These are phyloP conservation scores for Allantophomopsis lycopodina DNA, from an alignment of 2,329 filamentous ascomycete species.

Conservation along the genomic window DNA sequence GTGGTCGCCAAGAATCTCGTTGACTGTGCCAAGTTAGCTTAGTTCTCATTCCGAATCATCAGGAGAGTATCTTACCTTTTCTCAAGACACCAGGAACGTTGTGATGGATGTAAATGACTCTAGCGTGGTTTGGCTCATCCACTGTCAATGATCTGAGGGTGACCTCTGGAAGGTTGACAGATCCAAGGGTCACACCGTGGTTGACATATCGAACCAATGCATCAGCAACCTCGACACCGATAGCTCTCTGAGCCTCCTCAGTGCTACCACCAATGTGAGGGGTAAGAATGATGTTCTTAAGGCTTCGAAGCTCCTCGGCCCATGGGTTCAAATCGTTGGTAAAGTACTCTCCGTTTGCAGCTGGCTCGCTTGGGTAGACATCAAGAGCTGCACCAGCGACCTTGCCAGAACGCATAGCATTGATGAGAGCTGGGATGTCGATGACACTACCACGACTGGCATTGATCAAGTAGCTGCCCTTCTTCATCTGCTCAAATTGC, in stretches of 20 bases:
- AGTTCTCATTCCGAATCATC: background rate
- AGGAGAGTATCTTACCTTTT: constrained; percentile 38
- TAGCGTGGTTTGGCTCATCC: constrained; percentile 79
- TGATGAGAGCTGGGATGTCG: constrained; percentile 82
- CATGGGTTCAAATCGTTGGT: constrained; percentile 69
- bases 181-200: constrained; percentile 78
- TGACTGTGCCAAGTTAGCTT: constrained; percentile 40
- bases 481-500: constrained; percentile 82
- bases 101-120: constrained; percentile 91
- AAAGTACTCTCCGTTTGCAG: constrained; percentile 92
- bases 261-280: constrained; percentile 97
- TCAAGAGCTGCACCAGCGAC: constrained; percentile 91
- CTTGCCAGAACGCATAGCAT: constrained; percentile 74
- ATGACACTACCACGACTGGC: constrained; percentile 89
- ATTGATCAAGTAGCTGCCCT: constrained; percentile 88
- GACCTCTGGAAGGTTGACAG: constrained; percentile 95
- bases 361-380: constrained; percentile 89
- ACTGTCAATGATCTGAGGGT: constrained; percentile 78
- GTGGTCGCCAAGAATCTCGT: constrained; percentile 86
- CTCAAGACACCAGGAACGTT: constrained; percentile 93
- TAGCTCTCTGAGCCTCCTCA: constrained; percentile 92
- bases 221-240: constrained; percentile 83
- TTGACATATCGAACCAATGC: constrained; percentile 91
- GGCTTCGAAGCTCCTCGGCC: constrained; percentile 68
- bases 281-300: constrained; percentile 90